phyloP scores from a whole-genome alignment of 2,329 filamentous ascomycete genomes.

The Bipolaris zeicola region DNA sequence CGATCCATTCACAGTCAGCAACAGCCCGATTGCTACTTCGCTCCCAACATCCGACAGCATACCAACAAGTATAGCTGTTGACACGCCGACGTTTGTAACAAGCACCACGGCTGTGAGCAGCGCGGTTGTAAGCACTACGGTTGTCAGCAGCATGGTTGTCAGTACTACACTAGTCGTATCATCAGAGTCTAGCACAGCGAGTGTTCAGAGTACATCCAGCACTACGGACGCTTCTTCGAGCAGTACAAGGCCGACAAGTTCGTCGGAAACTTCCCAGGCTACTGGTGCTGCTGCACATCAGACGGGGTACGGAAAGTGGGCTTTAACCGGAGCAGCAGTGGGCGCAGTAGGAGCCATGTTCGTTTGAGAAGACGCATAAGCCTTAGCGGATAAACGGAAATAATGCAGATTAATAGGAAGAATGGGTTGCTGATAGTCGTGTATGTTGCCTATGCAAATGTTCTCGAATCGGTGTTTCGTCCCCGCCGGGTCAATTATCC shows the following conservation, averaged over 20 bases:
- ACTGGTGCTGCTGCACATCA: constrained; percentile 3
- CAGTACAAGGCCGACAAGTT: constrained; percentile 4
- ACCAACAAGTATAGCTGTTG: constrained; percentile 1
- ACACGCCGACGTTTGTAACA: constrained; percentile 2
- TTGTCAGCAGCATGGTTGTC: neutral
- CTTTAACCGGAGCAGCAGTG: constrained; percentile 21
- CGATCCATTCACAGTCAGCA: constrained; percentile 8
- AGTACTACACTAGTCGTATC: neutral
- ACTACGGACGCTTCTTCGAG: neutral
- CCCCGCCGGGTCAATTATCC: neutral
- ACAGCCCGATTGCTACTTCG: constrained; percentile 3
- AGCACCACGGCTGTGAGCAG: neutral
- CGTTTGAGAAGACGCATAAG: constrained; percentile 2
- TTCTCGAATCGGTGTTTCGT: neutral
- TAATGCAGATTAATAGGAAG: no score
- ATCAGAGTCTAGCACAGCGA: neutral
- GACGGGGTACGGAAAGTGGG: constrained; percentile 17
- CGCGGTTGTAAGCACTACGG: neutral
- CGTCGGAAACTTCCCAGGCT: neutral
- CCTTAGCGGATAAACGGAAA: no score
- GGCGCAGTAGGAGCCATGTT: constrained; percentile 28
- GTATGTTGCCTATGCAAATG: neutral
- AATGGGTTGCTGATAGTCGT: neutral
- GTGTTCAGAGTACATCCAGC: neutral
- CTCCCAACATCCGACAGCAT: neutral